Base-by-base conservation (phyloP, 148 eudicot genomes). In the Limonium bicolor region DNA sequence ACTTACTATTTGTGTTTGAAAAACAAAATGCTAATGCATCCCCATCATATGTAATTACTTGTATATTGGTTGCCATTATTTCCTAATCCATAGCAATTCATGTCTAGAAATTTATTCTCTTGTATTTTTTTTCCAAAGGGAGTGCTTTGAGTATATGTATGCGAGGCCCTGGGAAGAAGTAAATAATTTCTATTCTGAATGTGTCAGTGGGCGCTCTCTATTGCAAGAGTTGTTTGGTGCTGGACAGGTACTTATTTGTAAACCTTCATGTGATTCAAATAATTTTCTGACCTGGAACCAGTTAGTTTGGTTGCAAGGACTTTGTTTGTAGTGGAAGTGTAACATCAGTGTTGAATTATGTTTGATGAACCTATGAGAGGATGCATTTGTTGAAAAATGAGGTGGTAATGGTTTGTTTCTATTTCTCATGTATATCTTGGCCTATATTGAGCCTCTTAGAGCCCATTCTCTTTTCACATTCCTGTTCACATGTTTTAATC, bases 141-240 rank as follows among this genome's bases (percentile, higher is more conserved):
- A 88, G 48, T 69, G 78, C 50, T 80, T 73, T 25, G 50, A 77
- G 53, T 83, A 55, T 59, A 80, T 88, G 94, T 80, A 76, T 61
- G 64, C 46, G 7, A 80, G 72, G 67, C 74, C 81, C 27, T 88
- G 96, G 96, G 51, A 73, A 46, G 60, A 42, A 21, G 81, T 88
- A 1, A 60, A 60, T 51, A 67, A 70, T 21, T 88, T 72, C 40
- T 88, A 83, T 53, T 68, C 67, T 12, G 58, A 67, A 54, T 50
- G 73, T 51, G 82, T 82, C 9, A 66, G 63, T 43, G 78, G 72
- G 53, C 47, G 56, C 7, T 46, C 54, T 25, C 46, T 71, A n/a
- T 60, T 87, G 52, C 65, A 70, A 13, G 68, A 55, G 13, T 65
- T 79, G 51, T 69, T 74, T 55, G 61, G 63, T 21, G 27, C 60